Evolutionary conservation across 164 flowering plant genomes (phyloP).

Genomic region (Kingdonia uniflora): DNA sequence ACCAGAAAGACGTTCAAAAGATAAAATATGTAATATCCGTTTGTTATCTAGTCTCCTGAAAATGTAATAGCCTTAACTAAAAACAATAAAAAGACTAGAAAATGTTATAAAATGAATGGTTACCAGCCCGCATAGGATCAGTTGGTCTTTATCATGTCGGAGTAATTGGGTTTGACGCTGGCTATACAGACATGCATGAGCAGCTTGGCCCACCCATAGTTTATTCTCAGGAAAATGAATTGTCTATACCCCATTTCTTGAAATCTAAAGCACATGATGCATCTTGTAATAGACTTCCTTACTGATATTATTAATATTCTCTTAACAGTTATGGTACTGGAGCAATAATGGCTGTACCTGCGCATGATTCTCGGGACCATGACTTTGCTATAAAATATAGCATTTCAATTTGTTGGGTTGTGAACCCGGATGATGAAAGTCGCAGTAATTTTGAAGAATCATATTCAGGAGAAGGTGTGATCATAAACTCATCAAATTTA

Average conservation of each 20-base stretch:
- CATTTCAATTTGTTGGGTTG: slow-evolving; percentile 64
- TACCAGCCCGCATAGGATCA: too few relatives aligned
- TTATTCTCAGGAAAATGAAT: too few relatives aligned
- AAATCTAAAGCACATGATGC: too few relatives aligned
- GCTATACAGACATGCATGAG: neutral
- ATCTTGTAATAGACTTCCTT: too few relatives aligned
- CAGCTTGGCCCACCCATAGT: neutral
- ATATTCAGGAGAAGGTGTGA: slow-evolving; percentile 65
- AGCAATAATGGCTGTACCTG: slow-evolving; percentile 99
- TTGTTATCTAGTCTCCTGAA: too few relatives aligned
- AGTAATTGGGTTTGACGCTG: too few relatives aligned
- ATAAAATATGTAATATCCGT: too few relatives aligned
- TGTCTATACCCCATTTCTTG: too few relatives aligned
- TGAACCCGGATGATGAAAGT: slow-evolving; percentile 38
- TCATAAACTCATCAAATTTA: slow-evolving; percentile 61
- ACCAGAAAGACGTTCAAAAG: too few relatives aligned
- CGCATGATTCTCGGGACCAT: slow-evolving; percentile 84
- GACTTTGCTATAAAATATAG: slow-evolving; percentile 81
- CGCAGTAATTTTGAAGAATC: slow-evolving; percentile 25
- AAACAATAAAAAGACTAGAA: too few relatives aligned
- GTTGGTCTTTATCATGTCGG: neutral
- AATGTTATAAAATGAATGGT: too few relatives aligned
- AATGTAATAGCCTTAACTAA: too few relatives aligned
- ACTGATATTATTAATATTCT: neutral
- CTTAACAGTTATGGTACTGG: slow-evolving; percentile 93